Conservation (phyloP, 495 filamentous ascomycete species). For the Bathelium albidoporum region DNA sequence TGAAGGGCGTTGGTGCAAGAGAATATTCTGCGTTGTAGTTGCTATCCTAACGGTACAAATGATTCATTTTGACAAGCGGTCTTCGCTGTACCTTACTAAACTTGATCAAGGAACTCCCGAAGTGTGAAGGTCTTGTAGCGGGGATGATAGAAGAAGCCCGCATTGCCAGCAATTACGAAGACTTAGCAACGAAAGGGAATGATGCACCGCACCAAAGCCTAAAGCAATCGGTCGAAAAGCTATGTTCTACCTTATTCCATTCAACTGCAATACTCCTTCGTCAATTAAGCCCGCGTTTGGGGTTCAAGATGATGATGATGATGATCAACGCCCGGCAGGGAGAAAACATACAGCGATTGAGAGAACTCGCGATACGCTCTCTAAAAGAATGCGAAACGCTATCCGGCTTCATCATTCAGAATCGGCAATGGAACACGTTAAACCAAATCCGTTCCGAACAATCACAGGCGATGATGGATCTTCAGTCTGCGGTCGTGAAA, state of each 20-base stretch:
- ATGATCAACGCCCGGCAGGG: background rate
- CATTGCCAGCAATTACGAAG: background rate
- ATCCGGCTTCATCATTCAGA: background rate
- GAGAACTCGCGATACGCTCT: background rate
- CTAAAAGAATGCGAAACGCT: background rate
- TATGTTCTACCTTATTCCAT: background rate
- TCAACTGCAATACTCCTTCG: background rate
- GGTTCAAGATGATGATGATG: background rate
- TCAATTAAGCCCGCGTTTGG: background rate
- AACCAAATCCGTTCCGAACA: background rate
- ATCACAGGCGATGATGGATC: background rate
- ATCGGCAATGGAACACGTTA: background rate
- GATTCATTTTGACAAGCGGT: background rate
- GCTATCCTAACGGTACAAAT: background rate
- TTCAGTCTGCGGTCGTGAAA: background rate
- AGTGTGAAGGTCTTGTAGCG: background rate
- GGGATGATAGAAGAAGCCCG: background rate
- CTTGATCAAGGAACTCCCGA: background rate
- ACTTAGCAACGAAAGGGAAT: background rate
- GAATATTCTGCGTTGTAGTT: background rate
- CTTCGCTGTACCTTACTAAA: background rate
- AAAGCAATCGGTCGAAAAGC: background rate
- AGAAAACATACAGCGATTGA: background rate
- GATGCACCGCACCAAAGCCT: background rate
- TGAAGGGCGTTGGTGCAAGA: background rate